Base-by-base conservation (phyloP, 805 yeast species). In the Tetrapisispora iriomotensis region DNA sequence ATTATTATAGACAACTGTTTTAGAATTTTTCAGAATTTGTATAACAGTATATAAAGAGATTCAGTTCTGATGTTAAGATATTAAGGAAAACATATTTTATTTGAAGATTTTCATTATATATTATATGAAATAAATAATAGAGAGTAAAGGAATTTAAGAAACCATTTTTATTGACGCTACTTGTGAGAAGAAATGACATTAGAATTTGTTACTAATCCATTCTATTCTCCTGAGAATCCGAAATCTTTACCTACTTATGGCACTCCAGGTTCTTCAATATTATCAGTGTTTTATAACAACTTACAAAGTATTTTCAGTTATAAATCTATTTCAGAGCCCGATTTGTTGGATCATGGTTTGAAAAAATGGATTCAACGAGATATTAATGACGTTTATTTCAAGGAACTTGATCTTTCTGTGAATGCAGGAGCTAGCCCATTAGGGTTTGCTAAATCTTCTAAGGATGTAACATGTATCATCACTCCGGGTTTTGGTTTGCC, bases 381-480 rank as follows among this genome's bases (percentile, higher is more conserved):
- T 9, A 12, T 26, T 7, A 34, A 23, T 10, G 28, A 40, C 13
- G 37, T 43, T 13, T 51, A 38, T 30, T 53, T 53, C 34, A 50
- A 55, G 33, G 62, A 72, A 46, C 60, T 80, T 41, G 86, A 87
- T 54, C 74, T 84, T 41, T 77, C 95, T 58, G 67, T 81, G 2
- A 96, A 96, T 51, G 92, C 95, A 24, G 84, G 90, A 34, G 71
- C 77, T 45, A 74, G 83, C 21, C 71, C 90, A 34, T 65, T 83
- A 37, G 96, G 96, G 28, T 88, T 79, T 62, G 60, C 75, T 39
- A 34, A 39, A 0, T 14, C 19, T 8, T 42, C 53, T 21, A 44
- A 49, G 20, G 38, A 45, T 20, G 45, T 54, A 2, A 67, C 79
- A 45, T 57, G 53, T 23, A 52, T 61, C 38, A 56, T 88, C 28